Conservation (phyloP, 2,329 filamentous ascomycete species). For the Sarocladium brachiariae region DNA sequence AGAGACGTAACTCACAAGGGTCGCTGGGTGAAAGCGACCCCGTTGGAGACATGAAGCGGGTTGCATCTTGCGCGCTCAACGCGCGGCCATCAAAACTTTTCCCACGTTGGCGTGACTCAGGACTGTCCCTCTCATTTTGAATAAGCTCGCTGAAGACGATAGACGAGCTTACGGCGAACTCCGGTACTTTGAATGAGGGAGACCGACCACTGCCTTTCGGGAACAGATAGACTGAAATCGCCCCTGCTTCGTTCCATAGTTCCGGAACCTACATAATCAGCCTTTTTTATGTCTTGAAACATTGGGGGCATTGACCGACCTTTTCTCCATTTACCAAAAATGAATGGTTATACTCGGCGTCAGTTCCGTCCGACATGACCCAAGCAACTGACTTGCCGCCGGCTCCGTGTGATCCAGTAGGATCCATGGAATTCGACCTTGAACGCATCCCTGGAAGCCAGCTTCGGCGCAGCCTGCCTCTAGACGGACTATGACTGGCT, state of each 20-base stretch:
- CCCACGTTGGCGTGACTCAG: slow-evolving; percentile 25
- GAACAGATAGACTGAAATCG: slow-evolving; percentile 51
- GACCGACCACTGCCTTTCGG: slow-evolving; percentile 41
- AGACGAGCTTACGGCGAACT: slow-evolving; percentile 47
- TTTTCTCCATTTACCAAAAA: slow-evolving; percentile 49
- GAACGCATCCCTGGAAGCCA: slow-evolving; percentile 48
- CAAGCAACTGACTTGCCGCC: slow-evolving; percentile 34
- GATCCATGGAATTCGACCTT: slow-evolving; percentile 40
- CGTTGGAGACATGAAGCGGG: slow-evolving; percentile 30
- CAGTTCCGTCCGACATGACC: slow-evolving; percentile 46
- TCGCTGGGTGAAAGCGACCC: slow-evolving; percentile 31
- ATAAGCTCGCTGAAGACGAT: slow-evolving; percentile 47
- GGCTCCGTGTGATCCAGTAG: slow-evolving; percentile 14
- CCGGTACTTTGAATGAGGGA: slow-evolving; percentile 54
- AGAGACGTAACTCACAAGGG: slow-evolving; percentile 40
- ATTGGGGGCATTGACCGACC: slow-evolving; percentile 25
- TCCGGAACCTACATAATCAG: slow-evolving; percentile 48
- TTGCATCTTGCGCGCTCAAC: slow-evolving; percentile 44
- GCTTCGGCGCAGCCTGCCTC: slow-evolving; percentile 42
- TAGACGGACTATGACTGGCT: slow-evolving; percentile 37
- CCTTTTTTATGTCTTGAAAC: background rate
- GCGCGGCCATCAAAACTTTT: slow-evolving; percentile 41
- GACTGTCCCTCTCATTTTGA: slow-evolving; percentile 33
- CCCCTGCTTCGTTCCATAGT: slow-evolving; percentile 56
- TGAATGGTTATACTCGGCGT: slow-evolving; percentile 49